Evolutionary conservation across 2,329 filamentous ascomycete genomes (phyloP).

Genomic region (Amauroascus verrucosus): DNA sequence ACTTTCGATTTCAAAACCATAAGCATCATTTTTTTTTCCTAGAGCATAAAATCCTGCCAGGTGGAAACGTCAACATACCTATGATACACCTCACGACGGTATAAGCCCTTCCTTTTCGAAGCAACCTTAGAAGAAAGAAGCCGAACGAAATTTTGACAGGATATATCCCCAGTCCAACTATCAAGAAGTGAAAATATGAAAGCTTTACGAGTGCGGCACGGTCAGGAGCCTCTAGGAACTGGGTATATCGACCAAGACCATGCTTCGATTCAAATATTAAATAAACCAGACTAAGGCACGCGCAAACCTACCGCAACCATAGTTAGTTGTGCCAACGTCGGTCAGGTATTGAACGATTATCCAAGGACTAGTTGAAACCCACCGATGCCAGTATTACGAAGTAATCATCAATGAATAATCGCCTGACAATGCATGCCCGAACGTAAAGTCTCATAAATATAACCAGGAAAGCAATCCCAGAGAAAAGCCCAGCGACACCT

Average conservation of each 20-base stretch:
- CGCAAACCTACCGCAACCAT: slow-evolving; percentile 18
- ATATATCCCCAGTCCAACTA: slow-evolving; percentile 38
- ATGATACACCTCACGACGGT: slow-evolving; percentile 36
- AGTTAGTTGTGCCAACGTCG: neutral
- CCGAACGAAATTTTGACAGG: slow-evolving; percentile 42
- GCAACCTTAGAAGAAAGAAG: slow-evolving; percentile 38
- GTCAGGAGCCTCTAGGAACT: slow-evolving; percentile 28
- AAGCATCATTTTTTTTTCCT: no score
- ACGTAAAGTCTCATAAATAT: slow-evolving; percentile 15
- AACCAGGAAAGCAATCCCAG: slow-evolving; percentile 13
- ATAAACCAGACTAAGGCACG: slow-evolving; percentile 27
- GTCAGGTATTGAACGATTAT: neutral
- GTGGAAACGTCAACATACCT: slow-evolving; percentile 24
- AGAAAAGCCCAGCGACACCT: slow-evolving; percentile 14
- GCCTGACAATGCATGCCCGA: slow-evolving; percentile 9
- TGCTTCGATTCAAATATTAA: slow-evolving; percentile 38
- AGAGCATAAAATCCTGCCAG: neutral
- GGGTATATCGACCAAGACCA: slow-evolving; percentile 40
- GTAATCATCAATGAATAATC: slow-evolving; percentile 14
- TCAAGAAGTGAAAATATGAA: slow-evolving; percentile 39
- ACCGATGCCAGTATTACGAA: slow-evolving; percentile 14
- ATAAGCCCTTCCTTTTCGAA: slow-evolving; percentile 32
- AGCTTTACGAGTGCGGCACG: slow-evolving; percentile 32
- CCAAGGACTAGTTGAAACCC: neutral
- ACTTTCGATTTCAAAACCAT: slow-evolving; percentile 25